A percentile compares a stretch with the other conserved stretches of the same genome.
phyloP scores from a whole-genome alignment of 2,329 filamentous ascomycete genomes.

The Diaporthe batatas region DNA sequence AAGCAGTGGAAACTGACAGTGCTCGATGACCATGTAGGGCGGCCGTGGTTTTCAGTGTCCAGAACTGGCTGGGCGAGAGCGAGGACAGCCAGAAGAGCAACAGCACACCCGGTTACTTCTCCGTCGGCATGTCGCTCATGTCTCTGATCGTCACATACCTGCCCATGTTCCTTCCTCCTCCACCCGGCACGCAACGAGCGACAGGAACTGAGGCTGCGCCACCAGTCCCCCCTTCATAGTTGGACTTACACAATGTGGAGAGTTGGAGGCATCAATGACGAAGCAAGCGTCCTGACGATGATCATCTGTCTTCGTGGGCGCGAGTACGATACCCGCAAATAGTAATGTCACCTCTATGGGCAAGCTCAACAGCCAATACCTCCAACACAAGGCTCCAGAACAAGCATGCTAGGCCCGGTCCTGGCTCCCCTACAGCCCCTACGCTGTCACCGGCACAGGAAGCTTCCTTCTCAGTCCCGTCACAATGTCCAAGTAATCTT shows the following conservation, averaged over 20 bases:
- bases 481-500: constrained; percentile 77
- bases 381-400: background rate
- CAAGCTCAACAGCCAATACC: background rate
- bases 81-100: constrained; percentile 74
- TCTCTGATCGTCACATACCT: constrained; percentile 54
- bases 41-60: constrained; percentile 79
- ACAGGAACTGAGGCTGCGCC: constrained; percentile 49
- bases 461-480: constrained; percentile 58
- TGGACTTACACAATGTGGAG: background rate
- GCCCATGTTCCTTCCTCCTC: constrained; percentile 53
- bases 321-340: constrained; percentile 33
- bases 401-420: too few relatives aligned
- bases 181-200: constrained; percentile 44
- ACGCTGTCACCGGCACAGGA: constrained; percentile 52
- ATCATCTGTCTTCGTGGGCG: background rate
- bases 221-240: constrained; percentile 46
- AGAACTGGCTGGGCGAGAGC: constrained; percentile 84
- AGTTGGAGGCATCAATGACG: background rate
- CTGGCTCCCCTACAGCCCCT: background rate
- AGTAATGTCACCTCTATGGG: constrained; percentile 18
- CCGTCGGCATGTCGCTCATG: constrained; percentile 54
- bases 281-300: background rate
- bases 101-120: constrained; percentile 71
- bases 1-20: constrained; percentile 14
- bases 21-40: constrained; percentile 63